Conservation (phyloP, 148 eudicot species). For the Agrostemma githago region DNA sequence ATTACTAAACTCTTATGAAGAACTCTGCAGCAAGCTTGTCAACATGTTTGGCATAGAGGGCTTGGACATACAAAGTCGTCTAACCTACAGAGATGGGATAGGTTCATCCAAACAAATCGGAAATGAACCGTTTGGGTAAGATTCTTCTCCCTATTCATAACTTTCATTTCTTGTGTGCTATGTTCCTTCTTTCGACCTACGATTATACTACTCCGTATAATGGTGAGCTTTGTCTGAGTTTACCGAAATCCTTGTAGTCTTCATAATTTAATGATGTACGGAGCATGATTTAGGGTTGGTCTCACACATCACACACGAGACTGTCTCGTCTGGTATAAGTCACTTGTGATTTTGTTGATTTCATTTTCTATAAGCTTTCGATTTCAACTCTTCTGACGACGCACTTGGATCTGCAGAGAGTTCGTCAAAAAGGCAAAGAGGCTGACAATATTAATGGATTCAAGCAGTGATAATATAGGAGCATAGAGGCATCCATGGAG, state of each 20-base stretch:
- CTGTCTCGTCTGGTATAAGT: not conserved
- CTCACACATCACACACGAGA: not conserved
- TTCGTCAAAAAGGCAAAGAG: slow-evolving; percentile 64
- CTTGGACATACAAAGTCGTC: slow-evolving; percentile 54
- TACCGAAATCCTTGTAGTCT: not conserved
- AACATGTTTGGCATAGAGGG: slow-evolving; percentile 54
- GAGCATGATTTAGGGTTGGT: too few species aligned
- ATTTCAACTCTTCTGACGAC: not conserved
- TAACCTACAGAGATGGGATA: slow-evolving; percentile 43
- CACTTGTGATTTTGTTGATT: not conserved
- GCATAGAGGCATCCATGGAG: slow-evolving; percentile 29
- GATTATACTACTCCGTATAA: too few species aligned
- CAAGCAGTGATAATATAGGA: slow-evolving; percentile 56
- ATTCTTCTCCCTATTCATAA: not conserved
- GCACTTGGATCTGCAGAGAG: slow-evolving; percentile 43
- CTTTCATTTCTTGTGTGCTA: not conserved
- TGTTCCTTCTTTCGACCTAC: not conserved
- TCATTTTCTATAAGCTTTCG: not conserved
- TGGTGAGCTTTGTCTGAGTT: not conserved
- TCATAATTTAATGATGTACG: too few species aligned
- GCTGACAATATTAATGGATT: slow-evolving; percentile 59
- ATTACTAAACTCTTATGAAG: slow-evolving; percentile 56
- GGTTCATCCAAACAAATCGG: slow-evolving; percentile 63
- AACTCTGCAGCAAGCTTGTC: slow-evolving; percentile 52
- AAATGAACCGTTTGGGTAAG: slow-evolving; percentile 67